Percentiles rank a stretch among this genome's conserved stretches.
These are phyloP conservation scores for Backusella westeae DNA, from an alignment of 192 early-diverging fungal genomes.

Conservation along the genomic window DNA sequence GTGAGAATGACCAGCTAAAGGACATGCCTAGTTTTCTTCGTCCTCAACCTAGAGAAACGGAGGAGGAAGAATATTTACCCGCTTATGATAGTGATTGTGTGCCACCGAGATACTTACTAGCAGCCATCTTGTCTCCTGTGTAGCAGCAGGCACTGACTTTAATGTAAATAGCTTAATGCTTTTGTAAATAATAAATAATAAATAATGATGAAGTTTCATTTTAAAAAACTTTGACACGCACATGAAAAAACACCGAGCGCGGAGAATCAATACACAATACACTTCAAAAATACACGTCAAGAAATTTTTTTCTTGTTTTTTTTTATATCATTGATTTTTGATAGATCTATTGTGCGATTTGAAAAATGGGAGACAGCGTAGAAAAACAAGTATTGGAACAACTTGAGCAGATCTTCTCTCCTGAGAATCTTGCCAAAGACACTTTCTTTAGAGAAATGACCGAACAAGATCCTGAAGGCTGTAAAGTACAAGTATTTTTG, in stretches of 20 bases:
- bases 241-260: neutral
- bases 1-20: neutral
- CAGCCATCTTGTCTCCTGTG: neutral
- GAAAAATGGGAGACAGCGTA: neutral
- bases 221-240: too few species aligned
- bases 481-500: conserved; percentile 15
- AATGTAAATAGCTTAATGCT: neutral
- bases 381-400: conserved; percentile 19
- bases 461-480: conserved; percentile 27
- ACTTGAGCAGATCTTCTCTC: conserved; percentile 21
- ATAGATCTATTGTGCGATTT: neutral
- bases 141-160: neutral
- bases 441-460: conserved; percentile 31
- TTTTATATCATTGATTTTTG: neutral
- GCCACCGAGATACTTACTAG: neutral
- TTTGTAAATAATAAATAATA: neutral
- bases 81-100: neutral
- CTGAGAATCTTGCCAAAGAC: conserved; percentile 28
- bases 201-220: neutral
- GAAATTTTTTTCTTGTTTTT: conserved; percentile 3
- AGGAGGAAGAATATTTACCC: neutral
- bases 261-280: neutral
- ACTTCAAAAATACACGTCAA: neutral
- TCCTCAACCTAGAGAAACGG: neutral
- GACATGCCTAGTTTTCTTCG: neutral